phyloP scores from a whole-genome alignment of 257 asterid genomes.

The Cinchona pubescens region DNA sequence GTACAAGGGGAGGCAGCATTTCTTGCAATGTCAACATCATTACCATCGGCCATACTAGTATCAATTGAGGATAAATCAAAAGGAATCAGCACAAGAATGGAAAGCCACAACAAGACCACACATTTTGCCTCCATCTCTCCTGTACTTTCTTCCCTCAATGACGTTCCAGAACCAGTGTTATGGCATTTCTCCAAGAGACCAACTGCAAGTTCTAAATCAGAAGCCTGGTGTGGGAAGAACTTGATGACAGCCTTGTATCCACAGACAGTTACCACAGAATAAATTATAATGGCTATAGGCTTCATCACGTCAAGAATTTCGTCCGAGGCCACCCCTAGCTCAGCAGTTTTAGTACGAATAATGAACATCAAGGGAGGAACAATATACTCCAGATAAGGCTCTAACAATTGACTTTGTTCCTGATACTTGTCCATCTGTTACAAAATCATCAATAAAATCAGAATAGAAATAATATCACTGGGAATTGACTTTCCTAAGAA shows the following conservation, averaged over 20 bases:
- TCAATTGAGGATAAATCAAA: slow-evolving; percentile 91
- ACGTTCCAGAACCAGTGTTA: slow-evolving; percentile 47
- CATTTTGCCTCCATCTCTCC: slow-evolving; percentile 98
- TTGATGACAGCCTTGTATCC: slow-evolving; percentile 93
- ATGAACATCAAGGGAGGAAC: slow-evolving; percentile 82
- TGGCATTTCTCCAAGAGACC: slow-evolving; percentile 83
- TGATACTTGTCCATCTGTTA: slow-evolving; percentile 92
- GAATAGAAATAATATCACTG: not conserved
- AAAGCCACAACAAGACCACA: slow-evolving; percentile 83
- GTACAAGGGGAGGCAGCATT: slow-evolving; percentile 75
- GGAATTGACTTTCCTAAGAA: not conserved
- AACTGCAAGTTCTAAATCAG: slow-evolving; percentile 94
- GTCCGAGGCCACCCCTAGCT: slow-evolving; percentile 55
- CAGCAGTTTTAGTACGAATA: slow-evolving; percentile 68
- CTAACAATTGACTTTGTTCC: slow-evolving; percentile 91
- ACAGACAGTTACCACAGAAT: slow-evolving; percentile 85
- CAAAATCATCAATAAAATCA: not conserved
- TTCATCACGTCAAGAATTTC: slow-evolving; percentile 66
- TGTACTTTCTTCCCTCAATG: slow-evolving; percentile 92
- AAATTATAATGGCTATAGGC: slow-evolving; percentile 77
- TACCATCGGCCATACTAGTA: slow-evolving; percentile 56
- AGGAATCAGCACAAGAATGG: slow-evolving; percentile 89
- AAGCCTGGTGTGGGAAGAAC: slow-evolving; percentile 95
- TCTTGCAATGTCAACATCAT: slow-evolving; percentile 35
- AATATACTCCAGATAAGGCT: slow-evolving; percentile 89